Conservation (phyloP, 495 filamentous ascomycete genomes). For the Darksidea phi region DNA sequence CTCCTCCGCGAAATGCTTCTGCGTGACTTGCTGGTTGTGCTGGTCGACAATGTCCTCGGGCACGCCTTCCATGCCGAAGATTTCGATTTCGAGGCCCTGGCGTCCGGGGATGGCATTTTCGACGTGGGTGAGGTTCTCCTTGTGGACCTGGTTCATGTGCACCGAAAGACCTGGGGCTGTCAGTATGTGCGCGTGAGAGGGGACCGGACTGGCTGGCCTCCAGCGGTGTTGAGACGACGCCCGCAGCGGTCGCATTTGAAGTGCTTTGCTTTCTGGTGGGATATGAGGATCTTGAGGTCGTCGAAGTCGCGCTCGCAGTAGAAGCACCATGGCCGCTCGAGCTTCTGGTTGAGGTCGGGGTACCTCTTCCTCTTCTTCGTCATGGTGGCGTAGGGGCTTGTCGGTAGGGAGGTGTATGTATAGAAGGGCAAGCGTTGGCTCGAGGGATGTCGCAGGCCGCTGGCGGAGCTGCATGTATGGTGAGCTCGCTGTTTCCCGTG, state of each 20-base stretch:
- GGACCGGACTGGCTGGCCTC: conserved; percentile 55
- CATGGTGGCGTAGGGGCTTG: conserved; percentile 57
- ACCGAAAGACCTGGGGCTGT: conserved; percentile 72
- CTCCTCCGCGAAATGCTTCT: conserved; percentile 80
- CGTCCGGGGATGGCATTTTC: conserved; percentile 89
- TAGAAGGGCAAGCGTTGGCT: too few relatives aligned
- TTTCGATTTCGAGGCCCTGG: conserved; percentile 81
- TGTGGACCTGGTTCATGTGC: conserved; percentile 98
- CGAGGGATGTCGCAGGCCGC: not conserved
- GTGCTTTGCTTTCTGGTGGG: conserved; percentile 97
- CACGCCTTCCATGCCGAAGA: conserved; percentile 97
- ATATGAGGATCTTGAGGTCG: conserved; percentile 91
- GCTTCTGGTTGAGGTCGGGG: conserved; percentile 81
- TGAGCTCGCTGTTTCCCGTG: too few relatives aligned
- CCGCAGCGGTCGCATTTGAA: conserved; percentile 93
- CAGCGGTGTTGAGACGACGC: conserved; percentile 87
- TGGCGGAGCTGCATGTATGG: not conserved
- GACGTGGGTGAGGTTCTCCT: conserved; percentile 78
- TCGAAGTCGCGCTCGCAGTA: conserved; percentile 99
- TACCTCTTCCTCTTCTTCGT: conserved; percentile 83
- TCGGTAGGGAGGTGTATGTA: too few relatives aligned
- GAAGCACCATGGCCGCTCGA: conserved; percentile 92
- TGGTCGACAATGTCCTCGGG: conserved; percentile 77
- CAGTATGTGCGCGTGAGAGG: not conserved
- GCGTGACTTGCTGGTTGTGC: conserved; percentile 80